Evolutionary conservation across 129 eudicot genomes (phyloP), one percentile per base, ranked within the genome.

Genomic region (Artemisia annua): DNA sequence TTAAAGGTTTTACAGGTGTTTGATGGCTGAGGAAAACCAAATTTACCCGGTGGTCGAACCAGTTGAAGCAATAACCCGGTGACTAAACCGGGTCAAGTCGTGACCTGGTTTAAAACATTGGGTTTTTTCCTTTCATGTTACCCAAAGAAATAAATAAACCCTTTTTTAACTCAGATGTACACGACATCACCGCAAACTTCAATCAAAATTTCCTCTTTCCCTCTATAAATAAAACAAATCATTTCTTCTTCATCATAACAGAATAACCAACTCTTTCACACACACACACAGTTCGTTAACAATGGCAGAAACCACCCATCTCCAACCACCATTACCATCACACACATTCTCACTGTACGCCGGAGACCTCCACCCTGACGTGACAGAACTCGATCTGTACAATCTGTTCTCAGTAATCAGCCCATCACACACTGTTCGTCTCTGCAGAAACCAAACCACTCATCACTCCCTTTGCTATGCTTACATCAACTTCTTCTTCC

Each of bases 361-460:
- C 16, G 91, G 91, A 8, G 87, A 83, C 64, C 81, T 86, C 48
- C 79, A 83, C 32, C 82, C 71, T 4, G 56, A 74, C 7, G 83
- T 74, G 19, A 80, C 82, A 2, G 81, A 83, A 64, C 11, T 11
- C 12, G 91, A 80, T 19, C 81, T 86, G 1, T 26, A n/a, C 4
- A 10, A 48, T 18, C 12, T 63, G 0, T 86, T 86, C 22, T 53
- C 70, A 1, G 15, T 8, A 4, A 57, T 71, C 39, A 82, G 80
- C 6, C 79, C 86, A 4, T 18, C 84, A 2, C 28, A 48, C 0
- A 66, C 68, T 15, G 82, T 84, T 61, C 86, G 56, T 49, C 80
- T 84, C 67, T 75, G 82, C 74, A 73, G 84, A 63, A 74, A 83
- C 69, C 69, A 71, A 19, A 19, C 55, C 28, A 48, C 86, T 19